These are phyloP conservation scores for Flueggea neowawraea DNA, from an alignment of 441 rosid genomes.

Conservation along the genomic window DNA sequence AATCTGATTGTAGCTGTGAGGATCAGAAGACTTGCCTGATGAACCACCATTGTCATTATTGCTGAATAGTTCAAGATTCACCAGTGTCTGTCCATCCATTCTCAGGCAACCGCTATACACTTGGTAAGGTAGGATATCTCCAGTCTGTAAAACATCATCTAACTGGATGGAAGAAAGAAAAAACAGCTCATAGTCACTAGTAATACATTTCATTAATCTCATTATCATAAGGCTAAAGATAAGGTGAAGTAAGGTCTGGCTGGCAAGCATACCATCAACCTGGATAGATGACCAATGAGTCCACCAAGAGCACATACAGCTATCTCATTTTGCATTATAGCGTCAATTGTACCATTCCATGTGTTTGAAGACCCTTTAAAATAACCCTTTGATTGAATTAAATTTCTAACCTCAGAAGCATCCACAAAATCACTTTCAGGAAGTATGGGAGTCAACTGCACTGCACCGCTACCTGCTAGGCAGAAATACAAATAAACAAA, in stretches of 20 bases:
- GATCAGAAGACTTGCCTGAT: slow-evolving; percentile 52
- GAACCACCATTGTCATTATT: slow-evolving; percentile 81
- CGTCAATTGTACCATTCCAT: slow-evolving; percentile 49
- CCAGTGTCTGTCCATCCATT: slow-evolving; percentile 94
- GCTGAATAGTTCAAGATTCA: slow-evolving; percentile 88
- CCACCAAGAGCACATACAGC: slow-evolving; percentile 81
- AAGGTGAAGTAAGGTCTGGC: not conserved
- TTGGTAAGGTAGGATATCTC: slow-evolving; percentile 78
- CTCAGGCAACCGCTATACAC: slow-evolving; percentile 82
- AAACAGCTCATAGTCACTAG: not conserved
- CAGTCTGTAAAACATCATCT: slow-evolving; percentile 72
- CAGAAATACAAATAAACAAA: not conserved
- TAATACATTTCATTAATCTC: not conserved
- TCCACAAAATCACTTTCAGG: slow-evolving; percentile 46
- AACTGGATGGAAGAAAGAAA: slow-evolving; percentile 39
- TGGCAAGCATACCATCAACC: slow-evolving; percentile 72
- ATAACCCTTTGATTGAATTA: slow-evolving; percentile 65
- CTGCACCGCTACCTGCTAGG: slow-evolving; percentile 54
- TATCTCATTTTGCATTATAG: slow-evolving; percentile 43
- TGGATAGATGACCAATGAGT: slow-evolving; percentile 71
- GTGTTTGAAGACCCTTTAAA: slow-evolving; percentile 60
- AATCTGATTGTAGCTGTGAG: slow-evolving; percentile 2
- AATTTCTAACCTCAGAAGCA: slow-evolving; percentile 63
- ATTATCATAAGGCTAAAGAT: too few relatives aligned
- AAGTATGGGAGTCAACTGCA: slow-evolving; percentile 62